Percentiles rank a stretch among this genome's conserved stretches.
Conservation (phyloP, 148 eudicot genomes). For the Silene uniflora region DNA sequence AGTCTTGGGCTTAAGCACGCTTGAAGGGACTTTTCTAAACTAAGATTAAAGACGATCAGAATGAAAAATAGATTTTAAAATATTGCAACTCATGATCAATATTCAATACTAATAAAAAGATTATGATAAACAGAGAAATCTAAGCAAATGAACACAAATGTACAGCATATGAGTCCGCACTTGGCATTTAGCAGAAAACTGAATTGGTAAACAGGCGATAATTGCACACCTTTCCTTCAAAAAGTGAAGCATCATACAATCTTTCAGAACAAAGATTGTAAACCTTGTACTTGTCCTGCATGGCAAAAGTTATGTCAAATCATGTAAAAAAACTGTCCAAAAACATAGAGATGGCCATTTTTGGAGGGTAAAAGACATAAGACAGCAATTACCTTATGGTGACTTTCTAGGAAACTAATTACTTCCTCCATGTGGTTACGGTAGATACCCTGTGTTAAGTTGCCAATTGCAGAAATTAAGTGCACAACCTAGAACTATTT, state of each 20-base stretch:
- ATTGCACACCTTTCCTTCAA: conserved; percentile 90
- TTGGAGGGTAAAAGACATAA: not conserved
- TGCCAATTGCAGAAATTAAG: not conserved
- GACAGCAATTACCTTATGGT: conserved; percentile 66
- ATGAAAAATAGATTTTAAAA: not conserved
- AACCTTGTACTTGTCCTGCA: conserved; percentile 93
- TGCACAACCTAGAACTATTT: not conserved
- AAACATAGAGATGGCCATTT: not conserved
- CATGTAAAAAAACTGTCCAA: conserved; percentile 8
- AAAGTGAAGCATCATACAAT: conserved; percentile 90
- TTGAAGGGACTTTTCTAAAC: no score
- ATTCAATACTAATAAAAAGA: not conserved
- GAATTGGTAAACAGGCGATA: not conserved
- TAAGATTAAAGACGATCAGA: not conserved
- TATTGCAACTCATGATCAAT: not conserved
- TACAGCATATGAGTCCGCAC: not conserved
- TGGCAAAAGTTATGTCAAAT: conserved; percentile 14
- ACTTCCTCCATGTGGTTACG: conserved; percentile 99
- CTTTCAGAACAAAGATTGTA: conserved; percentile 99
- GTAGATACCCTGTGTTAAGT: conserved; percentile 71
- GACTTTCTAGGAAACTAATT: conserved; percentile 81
- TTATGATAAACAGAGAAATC: no score
- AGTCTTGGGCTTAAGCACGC: no score
- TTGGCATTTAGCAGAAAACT: not conserved
- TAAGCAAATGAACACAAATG: no score